Conservation (phyloP, 805 yeast genomes). For the Pichia gijzeniarum region DNA sequence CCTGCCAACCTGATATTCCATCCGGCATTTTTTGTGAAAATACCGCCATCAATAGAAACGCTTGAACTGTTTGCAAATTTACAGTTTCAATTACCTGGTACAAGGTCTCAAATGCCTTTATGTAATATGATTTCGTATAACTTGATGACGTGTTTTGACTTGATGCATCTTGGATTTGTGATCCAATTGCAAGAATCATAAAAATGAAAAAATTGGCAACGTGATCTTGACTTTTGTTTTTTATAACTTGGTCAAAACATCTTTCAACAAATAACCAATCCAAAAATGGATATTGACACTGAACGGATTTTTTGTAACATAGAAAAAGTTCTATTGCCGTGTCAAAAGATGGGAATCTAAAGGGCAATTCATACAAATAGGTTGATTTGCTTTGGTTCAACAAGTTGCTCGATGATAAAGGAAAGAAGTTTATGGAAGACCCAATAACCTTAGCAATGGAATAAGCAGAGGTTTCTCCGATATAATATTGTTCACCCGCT, state of each 20-base stretch:
- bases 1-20: slow-evolving; percentile 30
- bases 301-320: slow-evolving; percentile 27
- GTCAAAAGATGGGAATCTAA: slow-evolving; percentile 18
- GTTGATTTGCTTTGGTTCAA: background rate
- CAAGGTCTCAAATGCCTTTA: slow-evolving; percentile 27
- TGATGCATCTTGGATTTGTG: slow-evolving; percentile 19
- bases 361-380: slow-evolving; percentile 11
- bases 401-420: slow-evolving; percentile 3
- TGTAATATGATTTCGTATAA: slow-evolving; percentile 26
- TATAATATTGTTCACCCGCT: slow-evolving; percentile 25
- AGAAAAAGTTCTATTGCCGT: slow-evolving; percentile 17
- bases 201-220: slow-evolving; percentile 24
- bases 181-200: slow-evolving; percentile 30
- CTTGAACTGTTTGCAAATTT: slow-evolving; percentile 28
- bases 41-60: slow-evolving; percentile 26
- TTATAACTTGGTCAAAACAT: slow-evolving; percentile 19
- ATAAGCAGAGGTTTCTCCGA: slow-evolving; percentile 30
- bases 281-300: slow-evolving; percentile 32
- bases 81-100: slow-evolving; percentile 20
- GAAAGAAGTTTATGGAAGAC: slow-evolving; percentile 19
- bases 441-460: slow-evolving; percentile 29
- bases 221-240: slow-evolving; percentile 14
- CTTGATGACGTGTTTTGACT: slow-evolving; percentile 9
- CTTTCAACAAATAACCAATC: slow-evolving; percentile 25
- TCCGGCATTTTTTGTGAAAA: slow-evolving; percentile 33